Evolutionary conservation across 192 early-diverging fungal genomes (phyloP), one percentile per base, ranked within the genome.

Genomic region (Entomortierella parvispora): DNA sequence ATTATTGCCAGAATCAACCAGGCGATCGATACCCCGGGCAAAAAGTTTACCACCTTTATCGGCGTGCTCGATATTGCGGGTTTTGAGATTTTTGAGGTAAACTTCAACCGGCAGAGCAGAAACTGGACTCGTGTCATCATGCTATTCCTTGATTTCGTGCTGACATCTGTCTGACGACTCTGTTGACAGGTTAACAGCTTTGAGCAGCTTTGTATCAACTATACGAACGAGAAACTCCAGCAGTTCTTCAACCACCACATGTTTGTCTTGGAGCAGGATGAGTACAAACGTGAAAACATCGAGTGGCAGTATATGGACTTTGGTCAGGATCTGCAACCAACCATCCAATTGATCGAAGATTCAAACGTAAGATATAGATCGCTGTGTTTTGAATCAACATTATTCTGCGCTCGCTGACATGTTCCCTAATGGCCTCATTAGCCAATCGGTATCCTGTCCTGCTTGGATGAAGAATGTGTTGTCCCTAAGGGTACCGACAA

Each of bases 161-260:
- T 52, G 14, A 20, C 9, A 15, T 80, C 22, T 20, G 8, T 33
- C 69, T 4, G 58, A 1, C 11, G 31, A 3, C 14, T 32, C 17
- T 34, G n/a, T 7, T 40, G 22, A 64, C 54, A 89, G 92, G 87
- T 88, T 58, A 99, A 99, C 84, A 94, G 93, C 75, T 99, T 98
- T 84, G 97, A 99, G 79, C 97, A 99, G 80, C 85, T 99, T 33
- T 97, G 95, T 83, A 99, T 99, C 89, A 99, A 99, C 83, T 99
- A 99, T 77, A 97, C 96, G 42, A 99, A 99, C 80, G 97, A 99
- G 81, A 92, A 91, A 60, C 88, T 99, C 20, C 97, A 99, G 81
- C 97, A 99, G 80, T 97, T 99, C 83, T 99, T 99, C 85, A 99
- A 98, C 85, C 96, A 98, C 82, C 93, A 96, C 74, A 99, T 98